Evolutionary conservation across 345 rosid species (phyloP), one percentile per base, ranked within the genome.

Genomic region (Eucalyptus curtisii): DNA sequence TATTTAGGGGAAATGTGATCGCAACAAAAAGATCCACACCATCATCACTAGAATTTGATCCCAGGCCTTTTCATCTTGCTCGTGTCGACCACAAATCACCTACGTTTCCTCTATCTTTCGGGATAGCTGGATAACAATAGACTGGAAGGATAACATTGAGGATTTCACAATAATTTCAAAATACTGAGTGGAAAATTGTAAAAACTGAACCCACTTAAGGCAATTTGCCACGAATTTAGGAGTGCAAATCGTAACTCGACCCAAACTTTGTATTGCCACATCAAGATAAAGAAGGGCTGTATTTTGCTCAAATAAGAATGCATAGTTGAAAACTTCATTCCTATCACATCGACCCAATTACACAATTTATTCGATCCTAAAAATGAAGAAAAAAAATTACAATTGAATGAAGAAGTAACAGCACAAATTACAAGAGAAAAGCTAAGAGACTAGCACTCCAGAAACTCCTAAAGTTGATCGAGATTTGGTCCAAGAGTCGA

Each of bases 401-500:
- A 71, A 71, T 71, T 71, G 82, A 71, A 71, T 71, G 82, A 14
- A 71, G 12, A 71, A 71, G 45, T 37, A 64, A 37, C 45, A 37
- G 42, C 82, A 71, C 37, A 30, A 64, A 40, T 37, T 37, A 71
- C 27, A 37, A 37, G 82, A 37, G 13, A 71, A 71, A 71, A 37
- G 8, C 13, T 4, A 50, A 86, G 25, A 50, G 27, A 15, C 61
- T 12, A 86, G 15, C 24, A 31, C 44, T 86, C 45, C 45, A 37
- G 7, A 86, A 31, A 20, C 42, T 86, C 37, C 25, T 48, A 64
- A 55, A 89, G 91, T 79, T 88, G 87, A n/a, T 87, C 84, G 47
- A 90, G 92, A 91, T 57, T 45, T 44, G 88, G 31, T 48, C 59
- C 45, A 10, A 93, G 89, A 86, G 91, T 87, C 48, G 85, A 61